These are phyloP conservation scores for Lojkania enalia DNA, from an alignment of 2,329 filamentous ascomycete species.

Conservation along the genomic window DNA sequence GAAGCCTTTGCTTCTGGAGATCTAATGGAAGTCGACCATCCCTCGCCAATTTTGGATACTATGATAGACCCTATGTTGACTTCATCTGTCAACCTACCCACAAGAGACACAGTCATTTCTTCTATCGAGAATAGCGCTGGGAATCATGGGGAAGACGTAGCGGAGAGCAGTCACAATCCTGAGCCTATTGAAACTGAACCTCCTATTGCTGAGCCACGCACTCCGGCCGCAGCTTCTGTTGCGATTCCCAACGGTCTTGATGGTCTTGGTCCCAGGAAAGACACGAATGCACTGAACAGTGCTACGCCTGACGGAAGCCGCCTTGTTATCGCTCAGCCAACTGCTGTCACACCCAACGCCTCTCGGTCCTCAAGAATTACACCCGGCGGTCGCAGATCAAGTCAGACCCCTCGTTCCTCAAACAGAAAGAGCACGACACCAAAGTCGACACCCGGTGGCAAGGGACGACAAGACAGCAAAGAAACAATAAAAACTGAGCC, in stretches of 20 bases:
- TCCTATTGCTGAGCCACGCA: slow-evolving; percentile 32
- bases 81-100: too few relatives aligned
- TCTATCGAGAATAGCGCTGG: slow-evolving; percentile 37
- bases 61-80: too few relatives aligned
- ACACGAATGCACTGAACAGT: too few relatives aligned
- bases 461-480: slow-evolving; percentile 12
- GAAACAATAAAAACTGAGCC: slow-evolving; percentile 1
- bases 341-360: too few relatives aligned
- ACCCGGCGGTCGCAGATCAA: slow-evolving; percentile 22
- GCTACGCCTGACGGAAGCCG: too few relatives aligned
- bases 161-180: slow-evolving; percentile 4
- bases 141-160: slow-evolving; percentile 20
- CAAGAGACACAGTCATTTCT: slow-evolving; percentile 36
- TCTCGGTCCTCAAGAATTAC: slow-evolving; percentile 10
- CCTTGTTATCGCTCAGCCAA: too few relatives aligned
- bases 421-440: slow-evolving; percentile 32
- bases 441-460: slow-evolving; percentile 31
- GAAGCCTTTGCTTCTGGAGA: too few relatives aligned
- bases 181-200: slow-evolving; percentile 16
- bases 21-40: slow-evolving; percentile 33
- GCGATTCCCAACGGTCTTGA: slow-evolving; percentile 2
- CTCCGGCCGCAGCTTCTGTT: too few relatives aligned
- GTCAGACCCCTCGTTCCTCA: slow-evolving; percentile 23
- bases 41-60: too few relatives aligned
- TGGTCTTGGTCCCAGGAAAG: slow-evolving; percentile 11